A percentile compares a stretch with the other conserved stretches of the same genome.
phyloP scores from a whole-genome alignment of 2,329 filamentous ascomycete species.

The Triangularia verruculosa region DNA sequence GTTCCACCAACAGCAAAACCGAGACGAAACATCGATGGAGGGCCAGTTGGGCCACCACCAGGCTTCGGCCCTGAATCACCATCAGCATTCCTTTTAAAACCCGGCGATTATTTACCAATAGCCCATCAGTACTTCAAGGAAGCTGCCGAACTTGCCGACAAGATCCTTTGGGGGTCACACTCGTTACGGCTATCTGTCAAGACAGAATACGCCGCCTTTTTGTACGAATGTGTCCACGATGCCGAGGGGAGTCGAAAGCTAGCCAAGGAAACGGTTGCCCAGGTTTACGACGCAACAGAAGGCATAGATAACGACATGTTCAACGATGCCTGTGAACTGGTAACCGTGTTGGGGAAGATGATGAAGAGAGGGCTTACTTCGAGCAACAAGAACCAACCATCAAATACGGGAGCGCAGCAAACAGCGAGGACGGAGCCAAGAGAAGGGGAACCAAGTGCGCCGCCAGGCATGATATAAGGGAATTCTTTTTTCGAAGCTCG shows the following conservation, averaged over 20 bases:
- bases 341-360: constrained; percentile 83
- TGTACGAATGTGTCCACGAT: constrained; percentile 91
- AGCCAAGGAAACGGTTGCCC: constrained; percentile 78
- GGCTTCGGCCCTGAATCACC: constrained; percentile 51
- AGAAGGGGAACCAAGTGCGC: constrained; percentile 14
- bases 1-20: constrained; percentile 46
- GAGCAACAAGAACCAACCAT: constrained; percentile 35
- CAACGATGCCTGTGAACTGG: constrained; percentile 82
- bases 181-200: constrained; percentile 86
- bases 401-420: constrained; percentile 31
- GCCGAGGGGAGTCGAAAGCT: constrained; percentile 70
- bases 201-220: constrained; percentile 86
- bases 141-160: constrained; percentile 70
- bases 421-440: constrained; percentile 24
- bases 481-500: not conserved
- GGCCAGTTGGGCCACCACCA: constrained; percentile 55
- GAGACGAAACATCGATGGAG: constrained; percentile 50
- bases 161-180: constrained; percentile 79
- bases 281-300: constrained; percentile 88
- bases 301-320: constrained; percentile 96
- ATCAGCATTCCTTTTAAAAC: constrained; percentile 75
- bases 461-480: constrained; percentile 28
- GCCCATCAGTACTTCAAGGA: constrained; percentile 78
- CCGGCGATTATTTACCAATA: constrained; percentile 76
- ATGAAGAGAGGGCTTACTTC: constrained; percentile 67